These are phyloP conservation scores for Nitzschia inconspicua DNA, from an alignment of 108 stramenopile genomes.

Conservation along the genomic window DNA sequence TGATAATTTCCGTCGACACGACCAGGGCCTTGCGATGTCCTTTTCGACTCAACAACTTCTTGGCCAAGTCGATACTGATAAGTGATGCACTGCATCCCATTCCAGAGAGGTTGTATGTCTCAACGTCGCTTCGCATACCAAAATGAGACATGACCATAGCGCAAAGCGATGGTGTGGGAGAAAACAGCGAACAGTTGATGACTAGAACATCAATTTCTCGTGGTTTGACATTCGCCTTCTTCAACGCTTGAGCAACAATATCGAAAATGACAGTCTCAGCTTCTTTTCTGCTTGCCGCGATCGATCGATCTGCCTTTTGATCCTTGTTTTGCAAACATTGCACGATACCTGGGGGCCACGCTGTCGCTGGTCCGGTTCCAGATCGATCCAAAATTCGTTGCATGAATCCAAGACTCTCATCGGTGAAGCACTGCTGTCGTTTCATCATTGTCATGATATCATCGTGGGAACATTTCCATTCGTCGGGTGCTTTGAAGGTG, in stretches of 20 bases:
- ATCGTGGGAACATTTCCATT: slow-evolving; percentile 88
- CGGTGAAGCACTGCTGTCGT: slow-evolving; percentile 88
- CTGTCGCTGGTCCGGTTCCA: slow-evolving; percentile 91
- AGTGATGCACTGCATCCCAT: slow-evolving; percentile 98
- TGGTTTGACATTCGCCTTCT: slow-evolving; percentile 85
- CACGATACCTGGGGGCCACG: slow-evolving; percentile 97
- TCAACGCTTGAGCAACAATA: slow-evolving; percentile 86
- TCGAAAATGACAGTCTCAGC: slow-evolving; percentile 93
- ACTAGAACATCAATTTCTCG: slow-evolving; percentile 93
- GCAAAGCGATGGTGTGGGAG: slow-evolving; percentile 95
- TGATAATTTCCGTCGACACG: slow-evolving; percentile 95
- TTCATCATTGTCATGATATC: slow-evolving; percentile 91
- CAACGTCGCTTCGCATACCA: slow-evolving; percentile 85
- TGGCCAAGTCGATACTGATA: slow-evolving; percentile 91
- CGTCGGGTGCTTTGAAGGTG: slow-evolving; percentile 92
- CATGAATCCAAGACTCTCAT: slow-evolving; percentile 87
- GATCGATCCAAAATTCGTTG: slow-evolving; percentile 83
- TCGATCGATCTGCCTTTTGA: slow-evolving; percentile 78
- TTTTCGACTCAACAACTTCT: slow-evolving; percentile 67
- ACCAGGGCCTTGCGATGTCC: slow-evolving; percentile 87
- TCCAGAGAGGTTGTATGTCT: slow-evolving; percentile 91
- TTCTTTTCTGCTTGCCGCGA: slow-evolving; percentile 89
- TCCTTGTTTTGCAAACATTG: slow-evolving; percentile 58
- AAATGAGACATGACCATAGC: slow-evolving; percentile 95
- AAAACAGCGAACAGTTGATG: slow-evolving; percentile 97